Evolutionary conservation across 2,329 filamentous ascomycete species (phyloP), one percentile per base, ranked within the genome.

Genomic region (Monilinia aucupariae): DNA sequence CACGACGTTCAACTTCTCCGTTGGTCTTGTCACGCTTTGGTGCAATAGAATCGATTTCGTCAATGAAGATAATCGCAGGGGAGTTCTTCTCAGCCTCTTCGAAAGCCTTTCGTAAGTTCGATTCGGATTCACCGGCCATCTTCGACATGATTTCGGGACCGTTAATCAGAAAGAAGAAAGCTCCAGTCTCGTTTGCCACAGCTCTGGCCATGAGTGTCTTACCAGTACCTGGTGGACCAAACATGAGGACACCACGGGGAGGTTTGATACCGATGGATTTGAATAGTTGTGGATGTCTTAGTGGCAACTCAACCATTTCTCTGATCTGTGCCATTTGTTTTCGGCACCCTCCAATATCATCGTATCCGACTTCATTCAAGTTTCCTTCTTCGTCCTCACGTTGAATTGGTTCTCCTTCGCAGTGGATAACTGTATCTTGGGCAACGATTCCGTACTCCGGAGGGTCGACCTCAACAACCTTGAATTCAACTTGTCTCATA

Each of bases 221-320:
- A 88, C 94, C 94, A 68, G 94, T 97, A 90, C 94, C 94, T 13
- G 94, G 94, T 73, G 94, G 94, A 68, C 94, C 94, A 77, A 90
- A 93, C 74, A 99, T 91, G 75, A 99, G 85, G 74, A 97, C 96
- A 86, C 94, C 94, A 74, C 94, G 92, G 52, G 94, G 94, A 62
- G 94, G 94, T 85, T 99, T 99, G 82, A 99, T 97, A 86, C 94
- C 94, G 75, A 99, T 97, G 48, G 93, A 97, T 84, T 97, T 99
- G 89, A 99, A 99, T 58, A 99, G 89, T 78, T 97, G 94, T 65
- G 94, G 94, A 79, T 99, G 94, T 74, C 94, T 88, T 66, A 99
- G 85, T 66, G 94, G 94, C 71, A 99, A 83, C 83, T 99, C 94
- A 69, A 99, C 94, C 83, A 99, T 87, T 78, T 99, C 94, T 76